phyloP scores from a whole-genome alignment of 1,284 basidiomycete genomes.

The Sanghuangporus weigelae region DNA sequence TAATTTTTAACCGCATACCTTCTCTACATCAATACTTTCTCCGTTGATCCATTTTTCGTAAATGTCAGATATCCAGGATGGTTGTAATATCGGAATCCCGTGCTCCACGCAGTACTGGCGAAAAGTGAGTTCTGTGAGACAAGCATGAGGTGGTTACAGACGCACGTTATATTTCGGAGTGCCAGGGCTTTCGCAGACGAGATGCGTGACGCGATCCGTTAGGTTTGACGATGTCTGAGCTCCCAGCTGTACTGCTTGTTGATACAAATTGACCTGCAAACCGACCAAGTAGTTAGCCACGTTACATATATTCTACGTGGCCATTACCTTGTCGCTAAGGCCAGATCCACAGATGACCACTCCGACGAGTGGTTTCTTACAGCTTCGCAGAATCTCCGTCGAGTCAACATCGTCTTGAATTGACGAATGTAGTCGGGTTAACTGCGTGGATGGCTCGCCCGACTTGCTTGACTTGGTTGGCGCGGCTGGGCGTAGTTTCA shows the following conservation, averaged over 20 bases:
- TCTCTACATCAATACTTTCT: conserved; percentile 61
- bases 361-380: conserved; percentile 14
- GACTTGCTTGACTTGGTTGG: conserved; percentile 25
- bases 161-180: conserved; percentile 72
- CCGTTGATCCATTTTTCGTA: conserved; percentile 71
- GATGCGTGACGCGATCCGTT: conserved; percentile 76
- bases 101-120: conserved; percentile 67
- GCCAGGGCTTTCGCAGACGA: conserved; percentile 63
- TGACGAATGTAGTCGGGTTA: conserved; percentile 27
- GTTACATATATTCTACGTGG: background rate
- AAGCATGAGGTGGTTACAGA: conserved; percentile 11
- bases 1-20: conserved; percentile 29
- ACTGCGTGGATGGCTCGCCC: conserved; percentile 24
- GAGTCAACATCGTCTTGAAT: conserved; percentile 15
- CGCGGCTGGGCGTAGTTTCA: conserved; percentile 65
- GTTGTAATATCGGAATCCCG: conserved; percentile 66
- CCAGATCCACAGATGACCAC: conserved; percentile 14
- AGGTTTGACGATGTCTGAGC: conserved; percentile 61
- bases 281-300: background rate
- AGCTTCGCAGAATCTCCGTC: conserved; percentile 19
- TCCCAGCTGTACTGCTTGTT: conserved; percentile 71
- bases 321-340: conserved; percentile 25
- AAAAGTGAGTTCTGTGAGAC: background rate
- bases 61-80: conserved; percentile 66
- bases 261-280: conserved; percentile 57